phyloP scores from a whole-genome alignment of 108 stramenopile genomes.

The Nitzschia sp. region DNA sequence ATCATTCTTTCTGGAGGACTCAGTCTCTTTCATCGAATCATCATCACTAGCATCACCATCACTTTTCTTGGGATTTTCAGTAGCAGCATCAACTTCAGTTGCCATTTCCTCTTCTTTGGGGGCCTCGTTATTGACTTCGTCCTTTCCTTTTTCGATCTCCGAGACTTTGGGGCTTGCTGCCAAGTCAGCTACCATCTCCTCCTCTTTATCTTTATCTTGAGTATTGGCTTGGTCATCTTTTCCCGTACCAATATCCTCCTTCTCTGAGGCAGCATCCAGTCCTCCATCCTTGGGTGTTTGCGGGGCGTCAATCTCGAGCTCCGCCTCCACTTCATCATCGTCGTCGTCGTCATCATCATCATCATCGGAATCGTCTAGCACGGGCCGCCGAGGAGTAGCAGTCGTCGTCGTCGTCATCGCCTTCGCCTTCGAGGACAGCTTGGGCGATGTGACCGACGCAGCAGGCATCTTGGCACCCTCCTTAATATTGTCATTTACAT shows the following conservation, averaged over 20 bases:
- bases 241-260: too few species aligned
- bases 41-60: not conserved
- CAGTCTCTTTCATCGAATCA: too few species aligned
- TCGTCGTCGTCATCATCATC: constrained; percentile 16
- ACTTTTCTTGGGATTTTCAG: too few species aligned
- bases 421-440: too few species aligned
- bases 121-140: too few species aligned
- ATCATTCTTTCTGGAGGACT: not conserved
- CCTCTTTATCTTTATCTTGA: not conserved
- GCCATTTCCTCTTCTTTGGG: too few species aligned
- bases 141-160: too few species aligned
- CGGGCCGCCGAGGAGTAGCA: not conserved
- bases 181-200: not conserved
- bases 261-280: too few species aligned
- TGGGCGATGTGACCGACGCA: not conserved
- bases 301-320: not conserved
- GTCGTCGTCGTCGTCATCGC: not conserved
- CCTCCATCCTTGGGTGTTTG: not conserved
- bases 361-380: constrained; percentile 15
- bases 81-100: too few species aligned
- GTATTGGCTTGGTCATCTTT: not conserved
- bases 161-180: too few species aligned
- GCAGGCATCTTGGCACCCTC: not conserved
- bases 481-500: not conserved
- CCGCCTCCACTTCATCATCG: not conserved